Base-by-base conservation (phyloP, 148 eudicot genomes). In the Rhododendron henanense region DNA sequence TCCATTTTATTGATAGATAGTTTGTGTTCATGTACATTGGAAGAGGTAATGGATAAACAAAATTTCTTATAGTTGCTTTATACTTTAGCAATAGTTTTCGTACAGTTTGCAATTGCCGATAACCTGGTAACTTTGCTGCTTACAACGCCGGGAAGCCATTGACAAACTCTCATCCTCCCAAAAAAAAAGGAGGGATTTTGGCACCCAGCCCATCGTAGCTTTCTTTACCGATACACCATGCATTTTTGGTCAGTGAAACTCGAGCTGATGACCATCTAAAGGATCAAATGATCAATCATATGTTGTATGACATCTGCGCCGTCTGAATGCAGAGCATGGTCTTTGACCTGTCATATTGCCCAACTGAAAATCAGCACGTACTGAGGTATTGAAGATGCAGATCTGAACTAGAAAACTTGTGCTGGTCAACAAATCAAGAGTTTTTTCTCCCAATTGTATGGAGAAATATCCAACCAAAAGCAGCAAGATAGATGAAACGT, bases 221-320 rank as follows among this genome's bases (percentile, higher is more conserved):
- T 57, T 57, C 31, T 57, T 57, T 57, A 81, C 65, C 0, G 0
- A 28, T 55, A 8, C n/a, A 4, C 13, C 41, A 83, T 9, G 78
- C 55, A 14, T 41, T 57, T 10, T 73, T 3, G 59, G 23, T 35
- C 67, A 3, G 39, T n/a, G 37, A 33, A 5, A 7, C 77, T 28
- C 6, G 7, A 47, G 44, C 71, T 69, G 78, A 18, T 28, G 50
- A 41, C 37, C 41, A 33, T 59, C 77, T 88, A 96, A 55, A 92
- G 71, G 83, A 88, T 81, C 87, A 96, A 96, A 89, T 93, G 94
- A 92, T 96, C 99, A 51, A 96, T 94, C 88, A 96, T 95, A 87
- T 96, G 99, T 77, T 90, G 96, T 81, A 96, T 95, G 75, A 96
- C 98, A 88, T 96, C 99, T 45, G 94, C 95, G 14, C 99, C 99